phyloP scores from a whole-genome alignment of 768 basidiomycete genomes.

The Phanerodontia chrysosporium region DNA sequence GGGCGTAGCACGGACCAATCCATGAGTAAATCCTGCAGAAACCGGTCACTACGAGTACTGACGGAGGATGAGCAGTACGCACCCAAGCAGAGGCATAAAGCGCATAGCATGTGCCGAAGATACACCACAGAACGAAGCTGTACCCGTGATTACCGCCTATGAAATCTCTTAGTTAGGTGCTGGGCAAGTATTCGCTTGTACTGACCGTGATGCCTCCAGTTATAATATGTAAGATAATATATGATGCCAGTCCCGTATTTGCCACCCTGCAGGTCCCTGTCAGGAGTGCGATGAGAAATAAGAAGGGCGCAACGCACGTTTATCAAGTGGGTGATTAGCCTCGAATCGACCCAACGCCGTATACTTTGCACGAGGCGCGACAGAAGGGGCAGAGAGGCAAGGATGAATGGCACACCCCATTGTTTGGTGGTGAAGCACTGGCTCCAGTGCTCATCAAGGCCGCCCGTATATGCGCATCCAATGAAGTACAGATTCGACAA shows the following conservation, averaged over 20 bases:
- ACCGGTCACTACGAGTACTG: not conserved
- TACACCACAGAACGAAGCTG: constrained; percentile 63
- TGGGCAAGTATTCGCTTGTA: too few relatives aligned
- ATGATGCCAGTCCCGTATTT: constrained; percentile 74
- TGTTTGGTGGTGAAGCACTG: constrained; percentile 41
- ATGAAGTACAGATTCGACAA: constrained; percentile 71
- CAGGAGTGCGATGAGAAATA: not conserved
- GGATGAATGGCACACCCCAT: constrained; percentile 61
- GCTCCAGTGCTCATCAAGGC: constrained; percentile 46
- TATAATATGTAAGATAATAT: constrained; percentile 62
- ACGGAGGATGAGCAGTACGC: constrained; percentile 19
- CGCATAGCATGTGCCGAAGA: constrained; percentile 60
- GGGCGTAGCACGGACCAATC: constrained; percentile 85
- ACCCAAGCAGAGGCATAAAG: constrained; percentile 81
- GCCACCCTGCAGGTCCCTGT: constrained; percentile 54
- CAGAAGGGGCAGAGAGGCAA: constrained; percentile 64
- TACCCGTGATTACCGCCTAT: constrained; percentile 36
- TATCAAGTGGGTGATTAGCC: constrained; percentile 70
- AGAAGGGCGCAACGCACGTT: constrained; percentile 53
- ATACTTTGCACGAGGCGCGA: constrained; percentile 83
- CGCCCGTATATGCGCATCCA: constrained; percentile 63
- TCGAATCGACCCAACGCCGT: constrained; percentile 82
- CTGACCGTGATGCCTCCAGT: constrained; percentile 70
- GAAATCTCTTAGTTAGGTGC: too few relatives aligned
- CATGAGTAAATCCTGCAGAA: constrained; percentile 72